Base-by-base conservation (phyloP, 2,329 filamentous ascomycete genomes). In the Ophiosphaerella narmari region DNA sequence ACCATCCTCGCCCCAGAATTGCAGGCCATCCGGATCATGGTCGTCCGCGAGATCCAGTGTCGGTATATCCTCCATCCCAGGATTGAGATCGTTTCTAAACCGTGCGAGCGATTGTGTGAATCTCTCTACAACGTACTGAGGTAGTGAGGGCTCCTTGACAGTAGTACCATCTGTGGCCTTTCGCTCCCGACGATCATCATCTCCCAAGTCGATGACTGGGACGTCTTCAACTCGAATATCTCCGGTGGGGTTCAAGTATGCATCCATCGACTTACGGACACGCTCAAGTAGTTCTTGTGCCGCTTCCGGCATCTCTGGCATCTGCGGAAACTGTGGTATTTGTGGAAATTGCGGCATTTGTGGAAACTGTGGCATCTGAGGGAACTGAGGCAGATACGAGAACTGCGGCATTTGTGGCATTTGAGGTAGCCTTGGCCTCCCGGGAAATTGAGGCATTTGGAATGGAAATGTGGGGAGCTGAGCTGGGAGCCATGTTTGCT, bases 91-190 rank as follows among this genome's bases (percentile, higher is more conserved):
- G 45, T 77, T 77, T 12, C 77, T 63, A 56, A 79, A 76, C 5
- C 78, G 77, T 1, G 71, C 72, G 0, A 80, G 54, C 31, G 74
- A 76, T 38, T 76, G 67, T 6, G 73, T 74, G 21, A 80, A 72
- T 0, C 77, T 71, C 41, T 78, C 75, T 7, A 80, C 62, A 53
- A 79, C 76, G 36, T 78, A 77, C 50, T 77, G 76, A 0, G 77
- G 68, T 7, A 73, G 71, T 5, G 73, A 74, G 16, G 77, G 77
- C 32, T 67, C 62, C 43, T 63, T 59, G 16, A 71, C 70, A 32
- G 63, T 64, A 4, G 71, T 69, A 12, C 68, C 70, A 39, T 73
- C 72, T 7, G 67, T 70, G 13, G 70, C 67, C n/a, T 55, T 54
- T 4, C 57, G 59, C 39, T 70, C 67, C 7, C 71, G 66, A 7